Evolutionary conservation across 164 flowering plant genomes (phyloP).

Genomic region (Stephania cephalantha): DNA sequence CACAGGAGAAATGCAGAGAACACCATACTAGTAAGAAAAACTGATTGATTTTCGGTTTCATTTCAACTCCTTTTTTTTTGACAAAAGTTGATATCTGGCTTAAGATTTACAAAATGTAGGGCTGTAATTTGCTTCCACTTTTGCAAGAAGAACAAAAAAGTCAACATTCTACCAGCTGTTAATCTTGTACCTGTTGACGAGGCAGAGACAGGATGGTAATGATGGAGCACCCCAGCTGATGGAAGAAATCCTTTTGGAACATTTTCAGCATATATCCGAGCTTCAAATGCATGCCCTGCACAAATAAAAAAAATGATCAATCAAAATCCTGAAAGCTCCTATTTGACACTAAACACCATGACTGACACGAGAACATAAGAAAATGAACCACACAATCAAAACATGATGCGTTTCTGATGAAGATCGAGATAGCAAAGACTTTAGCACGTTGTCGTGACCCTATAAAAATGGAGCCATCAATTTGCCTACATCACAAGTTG

Average conservation of each 20-base stretch:
- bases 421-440: too few relatives aligned
- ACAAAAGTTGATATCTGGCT: background rate
- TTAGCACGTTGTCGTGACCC: too few relatives aligned
- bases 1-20: background rate
- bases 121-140: background rate
- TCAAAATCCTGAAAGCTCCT: background rate
- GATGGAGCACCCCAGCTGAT: conserved; percentile 91
- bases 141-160: background rate
- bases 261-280: conserved; percentile 98
- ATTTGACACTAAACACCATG: background rate
- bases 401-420: too few relatives aligned
- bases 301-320: background rate
- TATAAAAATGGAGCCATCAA: too few relatives aligned
- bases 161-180: background rate
- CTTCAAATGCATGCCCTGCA: conserved; percentile 97
- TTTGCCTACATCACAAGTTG: too few relatives aligned
- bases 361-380: background rate
- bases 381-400: too few relatives aligned
- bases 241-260: conserved; percentile 98
- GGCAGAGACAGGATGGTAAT: conserved; percentile 68
- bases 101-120: background rate
- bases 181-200: conserved; percentile 58
- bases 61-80: background rate
- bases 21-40: too few relatives aligned
- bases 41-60: too few relatives aligned